phyloP scores from a whole-genome alignment of 495 filamentous ascomycete species.

The Xylaria grammica region DNA sequence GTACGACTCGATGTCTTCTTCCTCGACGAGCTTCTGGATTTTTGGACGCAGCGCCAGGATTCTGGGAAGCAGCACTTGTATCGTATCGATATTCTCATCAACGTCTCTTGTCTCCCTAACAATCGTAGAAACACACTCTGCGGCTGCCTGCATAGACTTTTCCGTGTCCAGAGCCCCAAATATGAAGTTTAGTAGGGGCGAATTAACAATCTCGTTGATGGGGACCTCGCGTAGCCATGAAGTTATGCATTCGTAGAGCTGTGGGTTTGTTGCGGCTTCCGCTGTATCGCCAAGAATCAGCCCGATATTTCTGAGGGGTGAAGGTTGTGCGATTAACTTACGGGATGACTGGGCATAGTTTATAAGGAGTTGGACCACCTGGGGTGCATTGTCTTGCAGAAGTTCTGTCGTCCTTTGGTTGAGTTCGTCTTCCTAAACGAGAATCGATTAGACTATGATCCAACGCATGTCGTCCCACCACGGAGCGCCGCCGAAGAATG shows the following conservation, averaged over 20 bases:
- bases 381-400: conserved; percentile 83
- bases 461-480: conserved; percentile 48
- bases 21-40: conserved; percentile 73
- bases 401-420: conserved; percentile 79
- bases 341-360: conserved; percentile 90
- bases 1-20: conserved; percentile 85
- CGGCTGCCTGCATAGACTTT: conserved; percentile 81
- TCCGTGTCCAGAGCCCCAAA: conserved; percentile 77
- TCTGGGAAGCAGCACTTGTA: conserved; percentile 83
- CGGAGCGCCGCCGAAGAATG: conserved; percentile 39
- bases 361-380: conserved; percentile 82
- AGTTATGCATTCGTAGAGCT: conserved; percentile 90
- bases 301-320: neutral
- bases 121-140: conserved; percentile 90
- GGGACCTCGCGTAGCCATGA: conserved; percentile 96
- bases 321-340: conserved; percentile 48
- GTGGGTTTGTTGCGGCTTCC: conserved; percentile 81
- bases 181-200: conserved; percentile 80
- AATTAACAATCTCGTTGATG: conserved; percentile 79
- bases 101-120: conserved; percentile 93
- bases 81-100: conserved; percentile 79
- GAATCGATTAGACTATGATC: conserved; percentile 59
- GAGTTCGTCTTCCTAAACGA: conserved; percentile 90
- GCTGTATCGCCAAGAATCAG: conserved; percentile 41
- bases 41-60: conserved; percentile 79